Evolutionary conservation across 2,329 filamentous ascomycete species (phyloP).

Genomic region (Mollisiaceae sp.): DNA sequence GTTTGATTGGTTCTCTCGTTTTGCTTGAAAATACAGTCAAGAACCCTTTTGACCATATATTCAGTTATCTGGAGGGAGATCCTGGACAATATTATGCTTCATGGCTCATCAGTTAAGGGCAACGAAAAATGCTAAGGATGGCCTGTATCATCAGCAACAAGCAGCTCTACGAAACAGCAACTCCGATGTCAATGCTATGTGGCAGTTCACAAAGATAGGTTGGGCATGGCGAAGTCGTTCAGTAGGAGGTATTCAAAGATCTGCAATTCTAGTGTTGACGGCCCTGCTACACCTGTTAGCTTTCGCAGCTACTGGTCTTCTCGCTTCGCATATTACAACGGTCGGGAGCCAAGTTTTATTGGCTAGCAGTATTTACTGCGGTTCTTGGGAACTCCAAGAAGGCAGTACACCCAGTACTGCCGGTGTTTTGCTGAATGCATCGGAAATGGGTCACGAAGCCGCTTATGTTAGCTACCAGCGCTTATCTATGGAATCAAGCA

Average conservation of each 20-base stretch:
- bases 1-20: too few species aligned
- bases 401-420: neutral
- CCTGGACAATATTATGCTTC: constrained; percentile 7
- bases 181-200: constrained; percentile 4
- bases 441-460: neutral
- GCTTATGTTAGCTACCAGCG: neutral
- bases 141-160: constrained; percentile 10
- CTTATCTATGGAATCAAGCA: neutral
- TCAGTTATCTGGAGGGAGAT: neutral
- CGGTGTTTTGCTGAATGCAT: neutral
- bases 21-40: too few species aligned
- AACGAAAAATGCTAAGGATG: neutral
- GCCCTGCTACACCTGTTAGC: neutral
- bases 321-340: neutral
- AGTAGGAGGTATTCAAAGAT: neutral
- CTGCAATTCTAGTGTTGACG: neutral
- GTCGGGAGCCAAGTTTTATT: neutral
- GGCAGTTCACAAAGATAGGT: neutral
- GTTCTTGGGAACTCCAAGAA: neutral
- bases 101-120: neutral
- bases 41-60: too few species aligned
- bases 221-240: constrained; percentile 6
- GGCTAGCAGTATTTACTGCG: neutral
- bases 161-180: constrained; percentile 2
- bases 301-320: neutral